Base-by-base conservation (phyloP, 2,329 filamentous ascomycete species). In the Phyllosticta capitalensis region DNA sequence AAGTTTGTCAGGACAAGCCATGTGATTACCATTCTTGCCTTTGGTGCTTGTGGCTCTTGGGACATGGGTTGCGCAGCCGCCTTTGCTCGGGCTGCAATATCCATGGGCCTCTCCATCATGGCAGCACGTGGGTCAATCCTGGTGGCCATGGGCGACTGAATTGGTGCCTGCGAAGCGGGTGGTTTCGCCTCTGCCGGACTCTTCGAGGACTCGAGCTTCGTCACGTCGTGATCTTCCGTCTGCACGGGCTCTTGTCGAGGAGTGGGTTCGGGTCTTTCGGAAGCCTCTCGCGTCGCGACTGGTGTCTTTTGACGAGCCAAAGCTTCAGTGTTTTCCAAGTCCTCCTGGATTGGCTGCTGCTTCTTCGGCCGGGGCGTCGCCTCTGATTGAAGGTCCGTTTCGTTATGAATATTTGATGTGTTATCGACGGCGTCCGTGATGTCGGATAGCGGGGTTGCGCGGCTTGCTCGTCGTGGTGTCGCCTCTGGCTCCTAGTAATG, bases 1-100 rank as follows among this genome's bases (percentile, higher is more conserved):
- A 99, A 99, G 74, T 99, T 99, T 65, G 84, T 95, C 66, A 99
- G 81, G 61, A 95, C 86, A 54, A 99, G 79, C 70, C 96, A 90
- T 19, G 90, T 94, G 64, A 99, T 92, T 58, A 97, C 92, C 64
- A 94, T 92, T 57, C 94, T 88, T 56, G 90, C 79, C 71, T 92
- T 95, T 1, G 91, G 89, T 0, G 82, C 85, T 0, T 82, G 83
- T 24, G 90, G 84, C 71, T 95, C 89, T 51, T 89, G 83, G n/a
- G 84, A 75, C 0, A 83, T 81, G 5, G 79, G 75, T 24, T 85
- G 72, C 2, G 73, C 78, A 68, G 87, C 78, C 33, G 87, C 88
- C 62, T 92, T 86, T 54, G 91, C 90, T 74, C 95, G 92, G 61
- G 95, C 79, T 54, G 95, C 85, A 65, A 97, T 96, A 67, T 96